Evolutionary conservation across 441 rosid species (phyloP).

Genomic region (Gossypium davidsonii): DNA sequence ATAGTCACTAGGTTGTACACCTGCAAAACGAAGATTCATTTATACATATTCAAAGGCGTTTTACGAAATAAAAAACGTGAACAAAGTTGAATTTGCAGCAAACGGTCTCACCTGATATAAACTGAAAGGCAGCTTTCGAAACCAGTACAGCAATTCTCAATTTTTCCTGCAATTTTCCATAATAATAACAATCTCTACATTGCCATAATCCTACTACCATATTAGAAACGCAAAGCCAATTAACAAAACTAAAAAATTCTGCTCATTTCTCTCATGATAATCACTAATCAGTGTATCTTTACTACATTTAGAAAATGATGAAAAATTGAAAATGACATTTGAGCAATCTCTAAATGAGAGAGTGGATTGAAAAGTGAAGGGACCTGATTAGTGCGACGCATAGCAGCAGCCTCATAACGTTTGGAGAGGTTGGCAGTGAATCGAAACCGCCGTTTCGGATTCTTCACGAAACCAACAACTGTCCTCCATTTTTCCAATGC

Average conservation of each 20-base stretch:
- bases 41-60: background rate
- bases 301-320: background rate
- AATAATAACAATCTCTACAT: background rate
- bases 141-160: conserved; percentile 74
- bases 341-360: background rate
- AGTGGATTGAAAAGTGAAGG: background rate
- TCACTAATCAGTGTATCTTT: background rate
- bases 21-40: conserved; percentile 25
- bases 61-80: background rate
- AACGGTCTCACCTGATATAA: conserved; percentile 47
- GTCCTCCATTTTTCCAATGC: conserved; percentile 51
- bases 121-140: conserved; percentile 86
- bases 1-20: conserved; percentile 64
- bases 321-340: background rate
- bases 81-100: background rate
- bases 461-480: conserved; percentile 55
- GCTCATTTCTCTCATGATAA: no score
- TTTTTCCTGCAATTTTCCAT: conserved; percentile 51
- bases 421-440: conserved; percentile 68
- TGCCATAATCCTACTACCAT: background rate
- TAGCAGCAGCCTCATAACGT: conserved; percentile 63
- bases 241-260: background rate
- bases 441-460: conserved; percentile 63
- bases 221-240: background rate
- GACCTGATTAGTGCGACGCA: conserved; percentile 83